These are phyloP conservation scores for Colletotrichum abscissum DNA, from an alignment of 2,329 filamentous ascomycete species.

Conservation along the genomic window DNA sequence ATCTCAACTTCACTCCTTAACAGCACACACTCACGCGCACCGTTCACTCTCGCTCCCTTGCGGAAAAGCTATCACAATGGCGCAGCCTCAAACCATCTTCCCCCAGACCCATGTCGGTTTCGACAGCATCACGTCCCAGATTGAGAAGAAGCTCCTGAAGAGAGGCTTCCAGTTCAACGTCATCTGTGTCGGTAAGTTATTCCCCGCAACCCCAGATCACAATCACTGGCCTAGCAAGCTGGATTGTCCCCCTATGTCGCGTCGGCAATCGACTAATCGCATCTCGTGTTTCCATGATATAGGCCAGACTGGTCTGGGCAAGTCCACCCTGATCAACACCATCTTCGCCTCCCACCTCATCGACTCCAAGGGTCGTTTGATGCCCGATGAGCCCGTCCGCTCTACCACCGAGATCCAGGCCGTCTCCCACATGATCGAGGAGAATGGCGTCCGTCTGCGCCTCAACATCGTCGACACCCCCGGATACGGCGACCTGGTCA, in stretches of 20 bases:
- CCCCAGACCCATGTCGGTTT: slow-evolving; percentile 99
- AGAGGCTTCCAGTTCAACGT: slow-evolving; percentile 99
- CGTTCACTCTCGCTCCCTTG: slow-evolving; percentile 42
- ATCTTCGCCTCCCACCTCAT: slow-evolving; percentile 99
- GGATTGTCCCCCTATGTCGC: slow-evolving; percentile 9
- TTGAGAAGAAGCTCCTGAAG: slow-evolving; percentile 99
- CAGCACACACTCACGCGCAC: slow-evolving; percentile 45
- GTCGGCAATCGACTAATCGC: slow-evolving; percentile 20
- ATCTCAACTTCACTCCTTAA: slow-evolving; percentile 43
- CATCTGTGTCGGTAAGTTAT: slow-evolving; percentile 93
- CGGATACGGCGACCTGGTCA: slow-evolving; percentile 97
- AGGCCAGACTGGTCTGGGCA: slow-evolving; percentile 99
- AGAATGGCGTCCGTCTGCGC: slow-evolving; percentile 96
- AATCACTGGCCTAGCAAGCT: background rate
- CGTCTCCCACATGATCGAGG: slow-evolving; percentile 98
- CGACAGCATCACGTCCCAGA: slow-evolving; percentile 99
- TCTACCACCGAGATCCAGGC: slow-evolving; percentile 98
- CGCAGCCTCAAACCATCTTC: slow-evolving; percentile 76
- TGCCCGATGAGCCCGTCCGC: slow-evolving; percentile 92
- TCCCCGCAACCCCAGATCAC: background rate
- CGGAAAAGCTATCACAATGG: slow-evolving; percentile 55
- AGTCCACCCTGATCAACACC: slow-evolving; percentile 99
- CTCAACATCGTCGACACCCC: slow-evolving; percentile 99
- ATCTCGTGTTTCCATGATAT: slow-evolving; percentile 31
- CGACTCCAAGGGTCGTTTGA: slow-evolving; percentile 95